Evolutionary conservation across 2,329 filamentous ascomycete genomes (phyloP), one percentile per base, ranked within the genome.

Genomic region (Cladobotryum protrusum): DNA sequence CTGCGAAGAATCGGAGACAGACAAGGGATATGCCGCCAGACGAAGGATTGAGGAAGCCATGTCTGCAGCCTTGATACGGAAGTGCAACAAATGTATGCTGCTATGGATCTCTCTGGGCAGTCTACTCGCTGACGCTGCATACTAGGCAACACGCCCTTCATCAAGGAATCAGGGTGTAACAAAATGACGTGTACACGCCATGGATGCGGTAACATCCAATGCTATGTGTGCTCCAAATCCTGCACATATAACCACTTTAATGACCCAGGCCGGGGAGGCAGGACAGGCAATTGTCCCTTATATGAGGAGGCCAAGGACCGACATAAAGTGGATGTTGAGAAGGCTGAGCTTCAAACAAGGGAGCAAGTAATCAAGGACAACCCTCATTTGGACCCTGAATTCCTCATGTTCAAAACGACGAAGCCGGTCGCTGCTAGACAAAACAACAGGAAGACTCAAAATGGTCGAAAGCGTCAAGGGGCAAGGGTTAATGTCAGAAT

Each of bases 121-220:
- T 5, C n/a, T 39, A 13, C 53, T 60, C 36, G 61, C 56, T 56
- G 42, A 57, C 33, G 3, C 11, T n/a, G 8, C 5, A 12, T 32
- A 18, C 3, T 44, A 77, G 75, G 86, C 67, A 72, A 75, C n/a
- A 79, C 81, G n/a, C 81, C 83, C 0, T 93, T 92, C 59, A 78
- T 95, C 63, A 95, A 95, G 62, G 78, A 84, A 34, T 64, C 72
- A 32, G 89, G 89, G 3, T 95, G 89, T 70, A 95, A 95, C 69
- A 91, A 91, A 67, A 88, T 95, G 79, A 76, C 66, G 0, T 95
- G 89, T 64, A 72, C 78, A 0, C 75, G 76, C n/a, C 45, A 61
- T 37, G 67, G 68, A 1, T 83, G 80, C 52, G 5, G 49, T 2
- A 77, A 80, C 41, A 59, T 76, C 0, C 79, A 82, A 55, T 86